Conservation (phyloP, 2,329 filamentous ascomycete species). For the Simplicillium sp. region DNA sequence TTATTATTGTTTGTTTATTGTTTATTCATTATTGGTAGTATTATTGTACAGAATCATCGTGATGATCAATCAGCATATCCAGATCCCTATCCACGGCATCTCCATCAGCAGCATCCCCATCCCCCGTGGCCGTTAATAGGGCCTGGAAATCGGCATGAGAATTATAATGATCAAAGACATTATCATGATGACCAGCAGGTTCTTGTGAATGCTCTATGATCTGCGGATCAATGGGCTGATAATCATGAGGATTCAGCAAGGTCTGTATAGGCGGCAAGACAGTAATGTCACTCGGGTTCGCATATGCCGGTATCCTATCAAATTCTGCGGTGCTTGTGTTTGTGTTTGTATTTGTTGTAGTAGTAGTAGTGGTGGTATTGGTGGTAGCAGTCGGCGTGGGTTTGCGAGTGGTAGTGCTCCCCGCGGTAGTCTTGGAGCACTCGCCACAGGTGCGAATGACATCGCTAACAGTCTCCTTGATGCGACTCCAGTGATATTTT, state of each 20-base stretch:
- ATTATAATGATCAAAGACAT: constrained; percentile 30
- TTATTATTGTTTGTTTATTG: too few species aligned
- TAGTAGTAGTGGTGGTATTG: not conserved
- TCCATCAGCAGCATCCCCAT: constrained; percentile 24
- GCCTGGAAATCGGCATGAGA: constrained; percentile 43
- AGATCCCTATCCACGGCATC: constrained; percentile 36
- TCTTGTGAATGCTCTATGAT: constrained; percentile 38
- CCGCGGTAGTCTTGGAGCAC: constrained; percentile 62
- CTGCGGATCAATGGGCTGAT: constrained; percentile 51
- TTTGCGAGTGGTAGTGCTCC: too few species aligned
- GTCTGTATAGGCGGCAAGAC: constrained; percentile 22
- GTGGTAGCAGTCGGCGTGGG: constrained; percentile 40
- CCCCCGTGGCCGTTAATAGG: constrained; percentile 37
- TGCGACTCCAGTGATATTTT: constrained; percentile 93
- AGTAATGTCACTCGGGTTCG: constrained; percentile 39
- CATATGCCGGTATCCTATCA: constrained; percentile 28
- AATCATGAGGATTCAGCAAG: constrained; percentile 23
- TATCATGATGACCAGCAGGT: constrained; percentile 15
- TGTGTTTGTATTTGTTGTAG: constrained; percentile 1
- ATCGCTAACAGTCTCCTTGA: constrained; percentile 93
- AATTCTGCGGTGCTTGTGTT: constrained; percentile 6
- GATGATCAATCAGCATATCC: constrained; percentile 41
- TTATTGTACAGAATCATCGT: constrained; percentile 23
- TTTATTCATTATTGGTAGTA: too few species aligned
- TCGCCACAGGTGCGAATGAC: constrained; percentile 87